Evolutionary conservation across 2,329 filamentous ascomycete species (phyloP).

Genomic region (Lomentospora prolificans): DNA sequence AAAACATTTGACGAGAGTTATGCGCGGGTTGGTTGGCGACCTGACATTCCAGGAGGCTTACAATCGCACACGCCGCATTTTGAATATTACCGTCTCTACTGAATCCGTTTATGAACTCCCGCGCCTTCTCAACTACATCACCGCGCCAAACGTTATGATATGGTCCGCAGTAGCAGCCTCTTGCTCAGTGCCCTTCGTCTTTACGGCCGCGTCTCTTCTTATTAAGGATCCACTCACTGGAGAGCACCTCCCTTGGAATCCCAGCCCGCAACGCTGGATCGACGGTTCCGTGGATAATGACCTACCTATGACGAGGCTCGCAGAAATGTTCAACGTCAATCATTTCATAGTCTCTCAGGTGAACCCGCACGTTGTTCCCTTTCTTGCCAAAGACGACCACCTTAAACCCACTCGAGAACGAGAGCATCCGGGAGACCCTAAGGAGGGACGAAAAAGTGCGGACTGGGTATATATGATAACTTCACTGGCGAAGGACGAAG

Average conservation of each 20-base stretch:
- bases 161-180: conserved; percentile 96
- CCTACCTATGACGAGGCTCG: conserved; percentile 77
- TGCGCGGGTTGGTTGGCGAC: conserved; percentile 72
- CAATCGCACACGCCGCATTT: conserved; percentile 81
- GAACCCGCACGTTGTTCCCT: conserved; percentile 87
- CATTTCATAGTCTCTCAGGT: conserved; percentile 97
- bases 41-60: conserved; percentile 95
- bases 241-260: conserved; percentile 72
- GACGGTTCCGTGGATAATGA: conserved; percentile 95
- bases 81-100: conserved; percentile 90
- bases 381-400: conserved; percentile 66
- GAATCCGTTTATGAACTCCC: conserved; percentile 82
- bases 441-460: conserved; percentile 27
- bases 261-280: conserved; percentile 76
- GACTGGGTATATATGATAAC: conserved; percentile 59
- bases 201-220: conserved; percentile 66
- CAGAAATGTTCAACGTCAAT: conserved; percentile 97
- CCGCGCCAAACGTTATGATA: conserved; percentile 86
- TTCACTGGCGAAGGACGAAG: conserved; percentile 67
- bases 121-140: conserved; percentile 81
- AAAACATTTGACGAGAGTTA: conserved; percentile 67
- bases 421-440: background rate
- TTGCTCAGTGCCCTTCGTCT: conserved; percentile 83
- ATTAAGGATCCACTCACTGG: conserved; percentile 80
- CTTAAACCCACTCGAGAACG: conserved; percentile 24